A percentile compares a stretch with the other conserved stretches of the same genome.
Evolutionary conservation across 768 basidiomycete species (phyloP).

Genomic region (Termitomyces titanicus): DNA sequence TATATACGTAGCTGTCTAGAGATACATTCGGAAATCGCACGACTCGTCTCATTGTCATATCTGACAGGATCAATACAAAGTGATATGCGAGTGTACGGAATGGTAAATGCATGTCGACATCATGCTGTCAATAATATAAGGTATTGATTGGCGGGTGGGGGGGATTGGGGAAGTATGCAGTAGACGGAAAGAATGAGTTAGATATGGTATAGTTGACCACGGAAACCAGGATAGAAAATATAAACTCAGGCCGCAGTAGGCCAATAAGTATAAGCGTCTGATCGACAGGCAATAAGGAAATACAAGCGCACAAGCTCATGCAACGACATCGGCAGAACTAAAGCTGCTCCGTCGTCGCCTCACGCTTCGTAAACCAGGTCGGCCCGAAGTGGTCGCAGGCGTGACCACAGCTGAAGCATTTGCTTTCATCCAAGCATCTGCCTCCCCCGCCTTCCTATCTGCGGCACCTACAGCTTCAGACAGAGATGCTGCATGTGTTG

Average conservation of each 20-base stretch:
- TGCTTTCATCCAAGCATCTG: conserved; percentile 76
- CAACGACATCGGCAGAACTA: conserved; percentile 82
- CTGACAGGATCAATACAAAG: conserved; percentile 14
- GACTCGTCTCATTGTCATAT: neutral
- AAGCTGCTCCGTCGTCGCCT: conserved; percentile 83
- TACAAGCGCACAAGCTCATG: conserved; percentile 33
- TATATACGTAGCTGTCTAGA: neutral
- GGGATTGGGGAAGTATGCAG: conserved; percentile 29
- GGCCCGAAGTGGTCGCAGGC: conserved; percentile 66
- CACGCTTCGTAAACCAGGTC: conserved; percentile 71
- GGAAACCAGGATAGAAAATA: conserved; percentile 10
- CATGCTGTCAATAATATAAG: conserved; percentile 17
- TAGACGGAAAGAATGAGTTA: conserved; percentile 12
- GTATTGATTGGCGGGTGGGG: conserved; percentile 25
- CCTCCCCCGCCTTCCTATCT: conserved; percentile 34
- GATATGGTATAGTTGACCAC: conserved; percentile 10
- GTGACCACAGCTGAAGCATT: conserved; percentile 68
- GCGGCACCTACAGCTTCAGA: conserved; percentile 44
- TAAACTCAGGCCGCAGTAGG: neutral
- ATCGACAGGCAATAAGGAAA: neutral
- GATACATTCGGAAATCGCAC: neutral
- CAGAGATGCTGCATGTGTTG: conserved; percentile 38
- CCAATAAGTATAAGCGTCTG: conserved; percentile 4
- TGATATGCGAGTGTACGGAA: conserved; percentile 10
- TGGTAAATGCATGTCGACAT: conserved; percentile 15